Base-by-base conservation (phyloP, 306 rosid genomes). In the Quercus suber region DNA sequence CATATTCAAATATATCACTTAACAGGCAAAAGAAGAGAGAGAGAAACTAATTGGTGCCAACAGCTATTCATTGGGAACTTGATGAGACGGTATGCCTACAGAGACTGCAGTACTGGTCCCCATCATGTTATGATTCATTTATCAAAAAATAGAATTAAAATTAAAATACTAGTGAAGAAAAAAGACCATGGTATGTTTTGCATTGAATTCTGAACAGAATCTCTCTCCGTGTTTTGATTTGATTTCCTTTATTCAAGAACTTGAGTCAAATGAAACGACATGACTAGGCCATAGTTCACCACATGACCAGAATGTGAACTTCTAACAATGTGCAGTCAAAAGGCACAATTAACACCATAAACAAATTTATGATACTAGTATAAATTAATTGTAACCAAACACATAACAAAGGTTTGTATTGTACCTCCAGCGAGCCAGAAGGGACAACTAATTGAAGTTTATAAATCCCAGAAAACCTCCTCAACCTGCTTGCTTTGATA, bases 401-500 rank as follows among this genome's bases (percentile, higher is more conserved):
- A 25, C 45, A 77, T 73, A 89, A 86, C 89, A 82, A 84, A 88
- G 83, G 78, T 85, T 81, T 84, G 89, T 81, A 81, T 74, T 73
- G 93, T 94, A 94, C 98, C 98, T 94, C 89, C 80, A 87, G 86
- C 59, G 81, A 80, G 96, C 80, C 92, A 65, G 93, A 86, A 87
- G 92, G 82, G 78, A 90, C 89, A 86, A 90, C 89, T 92, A 92
- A 92, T 69, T 80, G 94, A 85, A 82, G 94, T 87, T 87, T 90
- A 87, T 80, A 89, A 80, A 89, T 89, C 73, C 90, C 87, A 73
- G 87, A 88, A 56, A 91, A 90, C 92, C 89, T 90, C 98, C 97
- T 88, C 98, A 91, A 93, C 94, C 94, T 91, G 98, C 92, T 80
- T 83, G 97, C 97, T 91, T 90, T 89, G 92, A 83, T 87, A 92